Conservation (phyloP, 169 alveolate genomes). For the Plasmodium falciparum region DNA sequence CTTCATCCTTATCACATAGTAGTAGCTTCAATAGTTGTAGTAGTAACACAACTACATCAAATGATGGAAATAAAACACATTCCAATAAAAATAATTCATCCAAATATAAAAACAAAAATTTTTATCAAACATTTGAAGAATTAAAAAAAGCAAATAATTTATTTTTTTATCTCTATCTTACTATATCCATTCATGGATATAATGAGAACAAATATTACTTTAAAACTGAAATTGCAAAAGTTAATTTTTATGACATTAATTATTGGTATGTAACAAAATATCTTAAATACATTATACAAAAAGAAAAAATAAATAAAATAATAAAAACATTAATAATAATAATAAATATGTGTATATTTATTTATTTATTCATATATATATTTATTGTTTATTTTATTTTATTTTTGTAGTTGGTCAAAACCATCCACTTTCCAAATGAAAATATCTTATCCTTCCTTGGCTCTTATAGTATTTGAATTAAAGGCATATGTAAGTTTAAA, state of each 20-base stretch:
- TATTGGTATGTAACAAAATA: slow-evolving; percentile 38
- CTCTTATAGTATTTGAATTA: slow-evolving; percentile 76
- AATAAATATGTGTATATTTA: neutral
- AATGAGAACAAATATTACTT: slow-evolving; percentile 73
- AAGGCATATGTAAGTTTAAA: slow-evolving; percentile 68
- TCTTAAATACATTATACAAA: neutral
- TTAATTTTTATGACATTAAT: slow-evolving; percentile 70
- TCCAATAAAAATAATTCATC: slow-evolving; percentile 43
- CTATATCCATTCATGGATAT: slow-evolving; percentile 73
- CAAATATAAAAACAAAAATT: slow-evolving; percentile 38
- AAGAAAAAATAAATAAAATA: neutral
- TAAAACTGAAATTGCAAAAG: slow-evolving; percentile 77
- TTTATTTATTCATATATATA: neutral
- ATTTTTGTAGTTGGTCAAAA: slow-evolving; percentile 59
- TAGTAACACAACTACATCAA: slow-evolving; percentile 63
- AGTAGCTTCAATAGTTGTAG: slow-evolving; percentile 76
- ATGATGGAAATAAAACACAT: slow-evolving; percentile 26
- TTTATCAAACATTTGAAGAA: slow-evolving; percentile 74
- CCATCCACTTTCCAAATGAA: slow-evolving; percentile 74
- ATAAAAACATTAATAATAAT: neutral
- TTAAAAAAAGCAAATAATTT: slow-evolving; percentile 76
- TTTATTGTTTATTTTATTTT: neutral
- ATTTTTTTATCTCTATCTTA: slow-evolving; percentile 65
- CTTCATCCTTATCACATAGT: slow-evolving; percentile 68
- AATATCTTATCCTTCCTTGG: slow-evolving; percentile 64